phyloP scores from a whole-genome alignment of 1,284 basidiomycete genomes.

The Rhodotorula glutinis region DNA sequence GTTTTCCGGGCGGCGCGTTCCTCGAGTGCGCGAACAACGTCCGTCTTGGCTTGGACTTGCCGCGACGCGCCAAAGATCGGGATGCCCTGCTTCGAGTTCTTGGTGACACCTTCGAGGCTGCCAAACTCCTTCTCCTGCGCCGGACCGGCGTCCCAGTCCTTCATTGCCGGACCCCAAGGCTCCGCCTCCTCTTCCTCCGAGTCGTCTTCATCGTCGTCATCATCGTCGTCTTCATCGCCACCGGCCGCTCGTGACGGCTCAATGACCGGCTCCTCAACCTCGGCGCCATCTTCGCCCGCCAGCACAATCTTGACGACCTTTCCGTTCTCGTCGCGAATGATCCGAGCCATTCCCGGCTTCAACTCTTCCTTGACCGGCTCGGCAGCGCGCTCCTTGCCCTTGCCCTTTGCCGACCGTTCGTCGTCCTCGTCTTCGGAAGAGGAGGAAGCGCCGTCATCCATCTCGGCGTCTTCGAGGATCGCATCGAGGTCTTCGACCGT shows the following conservation, averaged over 20 bases:
- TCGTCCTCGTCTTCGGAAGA: constrained; percentile 48
- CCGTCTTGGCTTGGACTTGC: constrained; percentile 46
- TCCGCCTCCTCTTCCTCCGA: constrained; percentile 8
- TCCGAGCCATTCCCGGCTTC: constrained; percentile 74
- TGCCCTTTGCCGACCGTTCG: constrained; percentile 22
- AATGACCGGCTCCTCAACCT: constrained; percentile 44
- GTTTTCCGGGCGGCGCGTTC: constrained; percentile 52
- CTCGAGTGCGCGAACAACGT: constrained; percentile 54
- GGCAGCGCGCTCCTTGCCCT: constrained; percentile 10
- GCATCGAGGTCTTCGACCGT: constrained; percentile 39
- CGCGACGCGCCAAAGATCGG: constrained; percentile 23
- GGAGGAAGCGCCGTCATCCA: constrained; percentile 51
- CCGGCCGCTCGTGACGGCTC: constrained; percentile 20
- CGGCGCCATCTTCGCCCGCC: constrained; percentile 55
- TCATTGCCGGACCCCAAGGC: constrained; percentile 47
- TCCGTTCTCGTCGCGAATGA: constrained; percentile 77
- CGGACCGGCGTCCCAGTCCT: constrained; percentile 25
- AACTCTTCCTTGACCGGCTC: constrained; percentile 51
- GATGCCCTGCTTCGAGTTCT: constrained; percentile 35
- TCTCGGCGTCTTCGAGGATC: constrained; percentile 48
- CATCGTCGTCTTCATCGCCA: constrained; percentile 34
- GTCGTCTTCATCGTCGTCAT: constrained; percentile 12
- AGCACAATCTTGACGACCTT: constrained; percentile 75
- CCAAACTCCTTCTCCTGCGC: constrained; percentile 36
- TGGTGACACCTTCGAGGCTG: constrained; percentile 10